Evolutionary conservation across 805 yeast species (phyloP).

Genomic region (Kluyveromyces aestuarii): DNA sequence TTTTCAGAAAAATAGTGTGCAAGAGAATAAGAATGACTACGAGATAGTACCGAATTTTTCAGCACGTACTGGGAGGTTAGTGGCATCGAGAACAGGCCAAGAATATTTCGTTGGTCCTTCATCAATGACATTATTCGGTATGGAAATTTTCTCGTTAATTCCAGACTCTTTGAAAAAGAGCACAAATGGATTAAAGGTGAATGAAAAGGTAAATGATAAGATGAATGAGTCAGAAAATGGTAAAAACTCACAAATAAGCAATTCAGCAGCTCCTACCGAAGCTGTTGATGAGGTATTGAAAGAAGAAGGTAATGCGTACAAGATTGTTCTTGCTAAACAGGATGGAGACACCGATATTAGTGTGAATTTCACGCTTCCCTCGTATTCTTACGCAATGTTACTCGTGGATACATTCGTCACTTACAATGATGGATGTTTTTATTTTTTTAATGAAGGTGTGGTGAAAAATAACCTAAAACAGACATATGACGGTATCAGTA

Average conservation of each 20-base stretch:
- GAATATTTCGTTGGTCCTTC: slow-evolving; percentile 72
- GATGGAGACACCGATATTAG: slow-evolving; percentile 35
- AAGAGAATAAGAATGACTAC: slow-evolving; percentile 14
- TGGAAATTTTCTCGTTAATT: slow-evolving; percentile 63
- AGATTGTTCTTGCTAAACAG: slow-evolving; percentile 57
- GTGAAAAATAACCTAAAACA: slow-evolving; percentile 59
- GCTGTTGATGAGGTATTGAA: slow-evolving; percentile 50
- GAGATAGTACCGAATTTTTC: slow-evolving; percentile 65
- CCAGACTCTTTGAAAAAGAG: slow-evolving; percentile 27
- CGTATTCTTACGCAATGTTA: slow-evolving; percentile 66
- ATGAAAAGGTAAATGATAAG: neutral
- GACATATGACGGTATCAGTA: slow-evolving; percentile 41
- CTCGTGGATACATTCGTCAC: slow-evolving; percentile 68
- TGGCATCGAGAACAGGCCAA: slow-evolving; percentile 69
- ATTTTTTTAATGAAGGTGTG: slow-evolving; percentile 74
- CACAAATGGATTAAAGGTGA: slow-evolving; percentile 2
- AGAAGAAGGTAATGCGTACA: slow-evolving; percentile 69
- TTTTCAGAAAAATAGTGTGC: slow-evolving; percentile 7
- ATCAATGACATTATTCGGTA: slow-evolving; percentile 72
- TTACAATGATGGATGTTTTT: slow-evolving; percentile 77
- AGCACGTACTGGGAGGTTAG: slow-evolving; percentile 60
- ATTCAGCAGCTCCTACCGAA: slow-evolving; percentile 6
- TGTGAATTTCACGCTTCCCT: slow-evolving; percentile 65
- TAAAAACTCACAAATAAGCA: neutral
- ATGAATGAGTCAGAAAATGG: neutral